A percentile compares a stretch with the other conserved stretches of the same genome.
Evolutionary conservation across 163 green algal genomes (phyloP).

Genomic region (Scenedesmus sp.): DNA sequence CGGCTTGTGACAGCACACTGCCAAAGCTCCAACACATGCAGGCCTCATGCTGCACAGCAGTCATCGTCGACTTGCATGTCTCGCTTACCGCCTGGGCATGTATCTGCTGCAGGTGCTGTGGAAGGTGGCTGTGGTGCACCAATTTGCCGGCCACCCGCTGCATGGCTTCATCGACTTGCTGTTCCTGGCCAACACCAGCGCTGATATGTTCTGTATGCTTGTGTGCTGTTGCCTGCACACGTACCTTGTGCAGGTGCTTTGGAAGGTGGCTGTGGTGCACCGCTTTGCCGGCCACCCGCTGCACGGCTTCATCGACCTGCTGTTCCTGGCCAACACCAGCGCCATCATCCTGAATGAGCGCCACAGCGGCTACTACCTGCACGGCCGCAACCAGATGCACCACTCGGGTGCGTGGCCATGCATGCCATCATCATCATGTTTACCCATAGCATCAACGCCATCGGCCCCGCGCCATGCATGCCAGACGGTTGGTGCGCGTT

Average conservation of each 20-base stretch:
- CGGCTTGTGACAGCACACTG: too few relatives aligned
- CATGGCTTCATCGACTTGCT: constrained; percentile 77
- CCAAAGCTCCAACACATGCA: too few relatives aligned
- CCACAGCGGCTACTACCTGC: constrained; percentile 79
- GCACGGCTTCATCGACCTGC: constrained; percentile 78
- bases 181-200: constrained; percentile 67
- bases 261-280: constrained; percentile 63
- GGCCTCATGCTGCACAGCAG: too few relatives aligned
- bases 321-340: constrained; percentile 81
- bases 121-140: constrained; percentile 52
- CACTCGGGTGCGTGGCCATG: constrained; percentile 57
- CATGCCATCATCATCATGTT: neutral
- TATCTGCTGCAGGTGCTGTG: too few relatives aligned
- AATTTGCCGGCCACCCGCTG: constrained; percentile 67
- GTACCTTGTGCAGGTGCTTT: constrained; percentile 58
- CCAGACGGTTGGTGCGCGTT: too few relatives aligned
- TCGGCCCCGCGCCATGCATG: too few relatives aligned
- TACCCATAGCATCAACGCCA: too few relatives aligned
- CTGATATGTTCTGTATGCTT: neutral
- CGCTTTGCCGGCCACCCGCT: constrained; percentile 71
- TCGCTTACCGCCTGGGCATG: neutral
- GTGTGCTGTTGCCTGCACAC: neutral
- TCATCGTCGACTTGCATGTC: too few relatives aligned
- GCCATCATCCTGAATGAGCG: constrained; percentile 73
- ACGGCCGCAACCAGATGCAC: constrained; percentile 77